Percentiles rank a stretch among this genome's conserved stretches.
phyloP scores from a whole-genome alignment of 1,139 yeast species.

The Candida sanyaensis region DNA sequence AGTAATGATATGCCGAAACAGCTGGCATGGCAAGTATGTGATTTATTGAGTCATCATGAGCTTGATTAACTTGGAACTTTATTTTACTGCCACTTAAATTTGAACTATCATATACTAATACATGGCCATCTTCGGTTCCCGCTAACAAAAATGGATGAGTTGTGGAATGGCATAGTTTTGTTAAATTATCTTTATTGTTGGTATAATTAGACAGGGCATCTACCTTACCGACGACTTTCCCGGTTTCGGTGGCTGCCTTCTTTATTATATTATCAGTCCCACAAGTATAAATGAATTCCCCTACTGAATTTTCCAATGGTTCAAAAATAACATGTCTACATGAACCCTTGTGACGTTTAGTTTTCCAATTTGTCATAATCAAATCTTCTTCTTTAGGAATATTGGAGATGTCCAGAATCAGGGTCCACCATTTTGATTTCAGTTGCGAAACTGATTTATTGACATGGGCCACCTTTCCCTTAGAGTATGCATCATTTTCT shows the following conservation, averaged over 20 bases:
- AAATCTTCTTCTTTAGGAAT: constrained; percentile 32
- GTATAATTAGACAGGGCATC: constrained; percentile 27
- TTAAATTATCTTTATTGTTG: constrained; percentile 40
- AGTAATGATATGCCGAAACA: constrained; percentile 76
- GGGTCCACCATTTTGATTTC: constrained; percentile 52
- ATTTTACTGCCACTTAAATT: constrained; percentile 37
- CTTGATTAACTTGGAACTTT: constrained; percentile 46
- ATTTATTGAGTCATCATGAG: constrained; percentile 78
- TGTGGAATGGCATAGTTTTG: constrained; percentile 63
- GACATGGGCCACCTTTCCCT: constrained; percentile 28
- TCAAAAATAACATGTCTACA: constrained; percentile 77
- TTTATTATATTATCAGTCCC: constrained; percentile 84
- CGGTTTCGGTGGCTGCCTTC: constrained; percentile 70
- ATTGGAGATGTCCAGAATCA: constrained; percentile 36
- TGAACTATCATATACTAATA: constrained; percentile 62
- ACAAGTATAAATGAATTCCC: constrained; percentile 60
- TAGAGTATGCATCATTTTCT: constrained; percentile 28
- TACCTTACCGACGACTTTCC: constrained; percentile 68
- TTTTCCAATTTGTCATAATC: constrained; percentile 61
- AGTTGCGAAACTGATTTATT: constrained; percentile 39
- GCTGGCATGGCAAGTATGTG: constrained; percentile 68
- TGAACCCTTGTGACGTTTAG: constrained; percentile 89
- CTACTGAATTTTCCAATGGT: constrained; percentile 45
- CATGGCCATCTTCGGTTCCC: constrained; percentile 80
- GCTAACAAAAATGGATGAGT: constrained; percentile 66